These are phyloP conservation scores for Pseudogymnoascus sp. DNA, from an alignment of 2,329 filamentous ascomycete genomes.

Conservation along the genomic window DNA sequence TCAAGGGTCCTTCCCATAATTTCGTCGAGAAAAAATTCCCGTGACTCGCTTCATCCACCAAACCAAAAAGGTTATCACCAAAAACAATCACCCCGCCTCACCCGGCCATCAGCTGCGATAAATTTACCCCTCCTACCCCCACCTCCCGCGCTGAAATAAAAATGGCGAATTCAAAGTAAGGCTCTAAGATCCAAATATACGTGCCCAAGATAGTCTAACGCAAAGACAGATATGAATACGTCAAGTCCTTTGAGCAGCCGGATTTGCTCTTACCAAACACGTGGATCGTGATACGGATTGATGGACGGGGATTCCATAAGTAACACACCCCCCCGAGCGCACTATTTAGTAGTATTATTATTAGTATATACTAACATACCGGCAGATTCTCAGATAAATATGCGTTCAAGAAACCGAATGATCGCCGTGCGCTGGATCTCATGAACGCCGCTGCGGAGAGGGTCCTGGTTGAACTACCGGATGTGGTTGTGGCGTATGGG, in stretches of 20 bases:
- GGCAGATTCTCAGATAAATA: constrained; percentile 73
- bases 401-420: constrained; percentile 85
- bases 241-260: constrained; percentile 76
- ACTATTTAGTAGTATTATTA: not conserved
- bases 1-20: not conserved
- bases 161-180: constrained; percentile 16
- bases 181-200: not conserved
- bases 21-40: not conserved
- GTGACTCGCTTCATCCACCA: not conserved
- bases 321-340: constrained; percentile 28
- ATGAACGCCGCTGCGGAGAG: constrained; percentile 91
- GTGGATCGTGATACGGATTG: constrained; percentile 90
- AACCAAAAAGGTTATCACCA: not conserved
- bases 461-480: constrained; percentile 73
- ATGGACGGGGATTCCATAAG: constrained; percentile 94
- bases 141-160: not conserved
- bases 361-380: constrained; percentile 9
- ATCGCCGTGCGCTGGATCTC: constrained; percentile 73
- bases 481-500: constrained; percentile 82
- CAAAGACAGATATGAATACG: constrained; percentile 73
- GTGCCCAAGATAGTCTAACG: not conserved
- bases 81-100: not conserved
- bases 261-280: constrained; percentile 80
- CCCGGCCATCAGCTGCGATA: not conserved
- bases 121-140: not conserved